phyloP scores from a whole-genome alignment of 2,329 filamentous ascomycete genomes.

The Exophiala spinifera region DNA sequence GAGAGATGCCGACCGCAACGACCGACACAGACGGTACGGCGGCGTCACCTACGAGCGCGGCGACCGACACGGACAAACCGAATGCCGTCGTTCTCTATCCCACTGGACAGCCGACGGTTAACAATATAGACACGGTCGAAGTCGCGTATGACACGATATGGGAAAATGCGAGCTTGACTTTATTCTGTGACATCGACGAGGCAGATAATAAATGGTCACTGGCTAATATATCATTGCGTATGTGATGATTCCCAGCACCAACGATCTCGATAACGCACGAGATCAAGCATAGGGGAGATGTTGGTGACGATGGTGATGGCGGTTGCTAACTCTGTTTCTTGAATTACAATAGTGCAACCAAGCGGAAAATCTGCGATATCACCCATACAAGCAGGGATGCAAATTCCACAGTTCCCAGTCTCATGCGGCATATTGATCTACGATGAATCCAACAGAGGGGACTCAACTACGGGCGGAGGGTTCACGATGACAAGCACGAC shows the following conservation, averaged over 20 bases:
- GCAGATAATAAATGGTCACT: slow-evolving; percentile 6
- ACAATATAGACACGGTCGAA: slow-evolving; percentile 19
- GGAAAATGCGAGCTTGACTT: slow-evolving; percentile 13
- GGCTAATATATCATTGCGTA: slow-evolving; percentile 12
- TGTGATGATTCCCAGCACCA: neutral
- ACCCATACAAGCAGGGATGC: slow-evolving; percentile 18
- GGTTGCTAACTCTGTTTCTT: too few species aligned
- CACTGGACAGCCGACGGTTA: slow-evolving; percentile 13
- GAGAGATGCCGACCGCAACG: neutral
- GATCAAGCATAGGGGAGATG: neutral
- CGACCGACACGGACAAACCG: neutral
- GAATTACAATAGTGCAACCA: slow-evolving; percentile 6
- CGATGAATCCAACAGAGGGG: slow-evolving; percentile 11
- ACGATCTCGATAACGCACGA: too few species aligned
- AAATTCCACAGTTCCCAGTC: slow-evolving; percentile 16
- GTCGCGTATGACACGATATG: slow-evolving; percentile 18
- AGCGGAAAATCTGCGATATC: slow-evolving; percentile 16
- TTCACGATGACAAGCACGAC: slow-evolving; percentile 21
- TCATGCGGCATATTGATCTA: slow-evolving; percentile 16
- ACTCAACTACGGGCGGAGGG: slow-evolving; percentile 12
- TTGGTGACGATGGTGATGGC: neutral
- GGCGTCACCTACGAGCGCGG: neutral
- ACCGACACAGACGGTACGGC: neutral
- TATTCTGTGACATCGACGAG: slow-evolving; percentile 16
- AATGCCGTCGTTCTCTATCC: slow-evolving; percentile 20